These are phyloP conservation scores for Drechslerella coelobrocha DNA, from an alignment of 2,329 filamentous ascomycete genomes.

Conservation along the genomic window DNA sequence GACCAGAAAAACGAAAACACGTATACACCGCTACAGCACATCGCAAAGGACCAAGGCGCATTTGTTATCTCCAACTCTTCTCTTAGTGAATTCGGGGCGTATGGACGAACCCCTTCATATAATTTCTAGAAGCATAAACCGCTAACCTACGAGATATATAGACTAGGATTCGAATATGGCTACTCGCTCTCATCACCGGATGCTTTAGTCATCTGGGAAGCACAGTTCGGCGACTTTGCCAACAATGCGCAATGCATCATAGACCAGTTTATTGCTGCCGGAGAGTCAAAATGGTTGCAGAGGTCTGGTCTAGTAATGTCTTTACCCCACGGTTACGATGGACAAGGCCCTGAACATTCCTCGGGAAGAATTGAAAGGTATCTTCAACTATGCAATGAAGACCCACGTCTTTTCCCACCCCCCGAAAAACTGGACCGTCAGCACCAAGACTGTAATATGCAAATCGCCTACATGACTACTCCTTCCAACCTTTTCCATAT, in stretches of 20 bases:
- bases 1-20: slow-evolving; percentile 94
- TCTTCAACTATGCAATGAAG: slow-evolving; percentile 95
- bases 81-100: slow-evolving; percentile 72
- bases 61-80: slow-evolving; percentile 98
- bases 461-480: slow-evolving; percentile 96
- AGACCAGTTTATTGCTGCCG: slow-evolving; percentile 97
- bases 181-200: slow-evolving; percentile 97
- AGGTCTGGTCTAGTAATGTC: slow-evolving; percentile 95
- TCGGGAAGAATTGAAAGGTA: slow-evolving; percentile 97
- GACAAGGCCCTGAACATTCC: slow-evolving; percentile 97
- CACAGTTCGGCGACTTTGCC: slow-evolving; percentile 98
- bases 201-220: slow-evolving; percentile 98
- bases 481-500: slow-evolving; percentile 97
- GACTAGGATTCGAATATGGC: slow-evolving; percentile 96
- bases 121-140: slow-evolving; percentile 1
- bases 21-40: slow-evolving; percentile 87
- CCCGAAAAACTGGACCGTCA: slow-evolving; percentile 90
- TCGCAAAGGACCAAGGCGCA: slow-evolving; percentile 88
- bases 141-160: slow-evolving; percentile 62
- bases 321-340: slow-evolving; percentile 95
- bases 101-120: slow-evolving; percentile 57
- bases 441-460: slow-evolving; percentile 99
- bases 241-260: slow-evolving; percentile 99
- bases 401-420: slow-evolving; percentile 88
- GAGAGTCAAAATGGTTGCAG: slow-evolving; percentile 98